Percentiles rank a stretch among this genome's conserved stretches.
Evolutionary conservation across 2,329 filamentous ascomycete species (phyloP).

Genomic region (Colletotrichum sp.): DNA sequence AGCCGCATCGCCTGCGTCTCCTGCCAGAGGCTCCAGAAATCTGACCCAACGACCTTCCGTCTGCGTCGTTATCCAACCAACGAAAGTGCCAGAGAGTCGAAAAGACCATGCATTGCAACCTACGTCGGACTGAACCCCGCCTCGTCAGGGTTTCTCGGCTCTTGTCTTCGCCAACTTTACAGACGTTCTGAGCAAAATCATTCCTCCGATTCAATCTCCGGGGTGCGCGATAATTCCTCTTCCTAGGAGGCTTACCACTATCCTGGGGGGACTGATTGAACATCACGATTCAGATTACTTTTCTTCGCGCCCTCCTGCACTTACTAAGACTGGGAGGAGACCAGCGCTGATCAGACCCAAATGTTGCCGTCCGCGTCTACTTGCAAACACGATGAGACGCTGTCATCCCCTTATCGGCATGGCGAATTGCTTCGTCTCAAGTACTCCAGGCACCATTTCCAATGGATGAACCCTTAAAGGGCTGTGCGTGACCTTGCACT

Average conservation of each 20-base stretch:
- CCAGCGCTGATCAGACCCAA: not conserved
- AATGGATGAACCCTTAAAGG: not conserved
- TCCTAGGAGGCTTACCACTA: not conserved
- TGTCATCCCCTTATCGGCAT: not conserved
- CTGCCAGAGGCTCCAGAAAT: not conserved
- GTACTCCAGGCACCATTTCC: not conserved
- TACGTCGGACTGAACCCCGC: not conserved
- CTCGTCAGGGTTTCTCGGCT: not conserved
- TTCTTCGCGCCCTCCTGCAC: not conserved
- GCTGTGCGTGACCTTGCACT: not conserved
- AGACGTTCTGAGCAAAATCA: not conserved
- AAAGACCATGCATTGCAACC: not conserved
- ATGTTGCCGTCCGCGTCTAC: not conserved
- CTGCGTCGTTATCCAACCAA: not conserved
- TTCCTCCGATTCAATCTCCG: not conserved
- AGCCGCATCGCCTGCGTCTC: not conserved
- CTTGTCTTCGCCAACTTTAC: not conserved
- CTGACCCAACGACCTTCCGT: not conserved
- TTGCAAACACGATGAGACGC: not conserved
- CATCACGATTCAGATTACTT: not conserved
- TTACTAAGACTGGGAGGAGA: not conserved
- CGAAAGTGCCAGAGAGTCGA: not conserved
- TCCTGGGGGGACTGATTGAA: not conserved
- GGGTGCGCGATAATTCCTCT: not conserved
- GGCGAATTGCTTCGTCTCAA: not conserved